Percentiles rank a stretch among this genome's conserved stretches.
phyloP scores from a whole-genome alignment of 176 grass and related monocot genomes.

The Paspalum vaginatum region DNA sequence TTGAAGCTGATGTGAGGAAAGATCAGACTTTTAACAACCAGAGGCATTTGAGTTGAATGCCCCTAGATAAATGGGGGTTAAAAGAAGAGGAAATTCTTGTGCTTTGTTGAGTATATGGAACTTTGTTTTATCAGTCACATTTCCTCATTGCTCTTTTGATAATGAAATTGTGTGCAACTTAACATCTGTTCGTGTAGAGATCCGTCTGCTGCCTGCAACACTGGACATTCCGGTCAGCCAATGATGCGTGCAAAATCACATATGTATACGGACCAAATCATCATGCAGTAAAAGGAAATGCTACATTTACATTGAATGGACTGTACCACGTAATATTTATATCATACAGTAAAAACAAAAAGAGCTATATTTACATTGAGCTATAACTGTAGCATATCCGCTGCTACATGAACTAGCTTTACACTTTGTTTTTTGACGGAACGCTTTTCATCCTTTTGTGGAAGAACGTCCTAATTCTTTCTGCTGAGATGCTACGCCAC shows the following conservation, averaged over 20 bases:
- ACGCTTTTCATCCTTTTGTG: not conserved
- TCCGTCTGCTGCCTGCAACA: no score
- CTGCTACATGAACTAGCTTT: not conserved
- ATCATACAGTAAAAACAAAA: not conserved
- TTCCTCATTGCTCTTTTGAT: not conserved
- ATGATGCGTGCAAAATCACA: no score
- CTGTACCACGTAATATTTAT: no score
- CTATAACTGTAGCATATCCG: not conserved
- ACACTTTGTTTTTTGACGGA: not conserved
- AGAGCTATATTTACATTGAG: not conserved
- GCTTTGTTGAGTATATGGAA: not conserved
- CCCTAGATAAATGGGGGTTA: not conserved
- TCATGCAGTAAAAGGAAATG: no score
- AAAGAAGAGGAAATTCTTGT: conserved; percentile 9
- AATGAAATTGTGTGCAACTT: not conserved
- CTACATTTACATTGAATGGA: no score
- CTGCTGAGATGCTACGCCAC: not conserved
- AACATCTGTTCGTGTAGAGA: not conserved
- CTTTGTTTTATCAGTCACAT: not conserved
- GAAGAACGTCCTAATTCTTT: not conserved
- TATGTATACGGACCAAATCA: no score
- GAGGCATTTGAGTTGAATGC: not conserved
- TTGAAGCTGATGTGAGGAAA: conserved; percentile 37
- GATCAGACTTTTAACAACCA: conserved; percentile 5
- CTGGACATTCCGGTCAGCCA: no score